Evolutionary conservation across 1,139 yeast species (phyloP), one percentile per base, ranked within the genome.

Genomic region (Hemisphaericaspora subhashii): DNA sequence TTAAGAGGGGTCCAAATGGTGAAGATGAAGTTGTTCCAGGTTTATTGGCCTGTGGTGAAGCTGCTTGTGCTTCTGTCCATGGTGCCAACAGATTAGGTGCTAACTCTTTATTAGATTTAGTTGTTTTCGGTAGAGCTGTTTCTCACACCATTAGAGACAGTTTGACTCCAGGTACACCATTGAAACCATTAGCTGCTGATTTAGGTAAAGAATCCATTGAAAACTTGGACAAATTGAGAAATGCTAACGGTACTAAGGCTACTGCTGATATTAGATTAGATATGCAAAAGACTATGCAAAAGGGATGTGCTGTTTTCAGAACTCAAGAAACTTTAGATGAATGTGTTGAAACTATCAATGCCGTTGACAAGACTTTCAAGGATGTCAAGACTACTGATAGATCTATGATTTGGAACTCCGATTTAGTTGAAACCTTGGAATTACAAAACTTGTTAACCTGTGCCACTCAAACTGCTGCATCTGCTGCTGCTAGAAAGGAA

Each of bases 71-170:
- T 48, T 89, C 97, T 33, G 98, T 92, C 43, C 98, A 92, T 64
- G 98, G 98, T 68, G 98, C 98, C 48, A 92, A 92, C 79, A 87
- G 98, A 77, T 79, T 92, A 57, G 98, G 98, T 68, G 98, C 98
- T 52, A 92, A 92, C 79, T 92, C 98, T 11, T 76, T 92, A 55
- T 81, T 92, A 60, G 98, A 92, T 69, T 77, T 92, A 66, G 98
- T 92, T 49, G 98, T 92, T 47, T 92, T 92, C 59, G 98, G 98
- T 58, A 87, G 98, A 76, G 98, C 98, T 51, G 97, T 89, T 39
- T 83, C 96, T 40, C 95, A 88, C 69, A 87, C 96, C 44, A 86
- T 92, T 60, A 73, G 83, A 48, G 96, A 87, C 59, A 73, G 82
- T 46, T 77, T 88, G 66, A 79, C 83, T 49, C 98, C 98, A 51